Base-by-base conservation (phyloP, 1,284 basidiomycete genomes). In the Microbotryum saponariae region DNA sequence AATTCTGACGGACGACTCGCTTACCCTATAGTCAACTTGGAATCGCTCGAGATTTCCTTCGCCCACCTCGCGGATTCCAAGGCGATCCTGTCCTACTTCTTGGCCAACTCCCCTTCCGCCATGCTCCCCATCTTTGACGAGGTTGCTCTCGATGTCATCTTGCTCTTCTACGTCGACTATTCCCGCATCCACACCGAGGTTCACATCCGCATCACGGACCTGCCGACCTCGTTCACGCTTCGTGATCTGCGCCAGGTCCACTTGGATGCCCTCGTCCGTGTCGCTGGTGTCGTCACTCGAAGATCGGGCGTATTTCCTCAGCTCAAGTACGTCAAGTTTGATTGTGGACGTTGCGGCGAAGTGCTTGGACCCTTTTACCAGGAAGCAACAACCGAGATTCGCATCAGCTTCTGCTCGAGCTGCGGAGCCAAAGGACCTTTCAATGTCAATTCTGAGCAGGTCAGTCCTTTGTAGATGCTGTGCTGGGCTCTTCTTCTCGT, bases 281-380 rank as follows among this genome's bases (percentile, higher is more conserved):
- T 98, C 14, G 85, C 86, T 6, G 96, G 96, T 42, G 96, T 99
- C n/a, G 94, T 99, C 52, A 99, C 96, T 1, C 82, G 96, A 59
- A 83, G 96, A 53, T 91, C 85, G 12, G 94, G 96, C 25, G 93
- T 99, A 12, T 97, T 98, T 78, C 96, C 96, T 16, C 96, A 99
- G 77, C 80, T 99, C 67, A 98, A 99, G 78, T 97, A 97, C 74
- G 93, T 99, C 77, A 97, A 97, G 75, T 98, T 99, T 72, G 91
- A 98, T 77, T 99, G 96, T 76, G 81, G 81, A 58, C 93, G 92
- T 75, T 99, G 96, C 72, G 88, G 88, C 20, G 87, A 87, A 25
- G 85, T 90, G 14, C 81, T 98, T 7, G 96, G 96, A 16, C 96
- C 96, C 0, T 98, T 98, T 80, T 94, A 90, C 76, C 96, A 99